These are phyloP conservation scores for Trichoderma sp. DNA, from an alignment of 2,329 filamentous ascomycete genomes.

Conservation along the genomic window DNA sequence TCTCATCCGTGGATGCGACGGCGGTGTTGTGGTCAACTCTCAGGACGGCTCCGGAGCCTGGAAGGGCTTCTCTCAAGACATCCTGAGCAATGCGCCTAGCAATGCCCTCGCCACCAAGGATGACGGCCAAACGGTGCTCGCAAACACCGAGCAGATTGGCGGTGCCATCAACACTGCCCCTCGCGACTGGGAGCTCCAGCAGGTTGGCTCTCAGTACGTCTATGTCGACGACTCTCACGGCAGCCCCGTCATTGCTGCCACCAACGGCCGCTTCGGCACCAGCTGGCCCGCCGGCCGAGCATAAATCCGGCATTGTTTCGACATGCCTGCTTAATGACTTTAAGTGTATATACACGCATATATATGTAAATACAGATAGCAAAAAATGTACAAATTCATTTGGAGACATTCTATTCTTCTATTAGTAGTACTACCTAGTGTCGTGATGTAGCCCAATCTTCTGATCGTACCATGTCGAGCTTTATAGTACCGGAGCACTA, in stretches of 20 bases:
- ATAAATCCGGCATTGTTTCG: background rate
- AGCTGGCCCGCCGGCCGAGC: background rate
- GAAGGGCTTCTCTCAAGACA: constrained; percentile 36
- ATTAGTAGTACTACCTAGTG: background rate
- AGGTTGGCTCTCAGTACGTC: constrained; percentile 34
- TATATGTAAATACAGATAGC: background rate
- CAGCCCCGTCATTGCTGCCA: constrained; percentile 35
- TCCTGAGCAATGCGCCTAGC: constrained; percentile 34
- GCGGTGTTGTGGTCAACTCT: constrained; percentile 33
- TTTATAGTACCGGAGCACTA: too few relatives aligned
- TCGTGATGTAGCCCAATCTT: too few relatives aligned
- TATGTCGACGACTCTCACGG: constrained; percentile 37
- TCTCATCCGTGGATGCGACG: constrained; percentile 39
- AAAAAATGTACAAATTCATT: background rate
- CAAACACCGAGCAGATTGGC: constrained; percentile 34
- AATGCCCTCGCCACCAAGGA: constrained; percentile 20
- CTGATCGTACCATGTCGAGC: too few relatives aligned
- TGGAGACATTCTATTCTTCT: background rate
- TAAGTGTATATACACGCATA: background rate
- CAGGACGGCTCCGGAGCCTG: constrained; percentile 33
- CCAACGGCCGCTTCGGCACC: constrained; percentile 27
- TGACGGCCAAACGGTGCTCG: constrained; percentile 34
- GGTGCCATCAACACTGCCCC: constrained; percentile 32
- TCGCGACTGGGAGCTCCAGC: constrained; percentile 34
- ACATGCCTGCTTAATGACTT: background rate